Evolutionary conservation across 2,329 filamentous ascomycete genomes (phyloP).

Genomic region (Diaporthe caulivora): DNA sequence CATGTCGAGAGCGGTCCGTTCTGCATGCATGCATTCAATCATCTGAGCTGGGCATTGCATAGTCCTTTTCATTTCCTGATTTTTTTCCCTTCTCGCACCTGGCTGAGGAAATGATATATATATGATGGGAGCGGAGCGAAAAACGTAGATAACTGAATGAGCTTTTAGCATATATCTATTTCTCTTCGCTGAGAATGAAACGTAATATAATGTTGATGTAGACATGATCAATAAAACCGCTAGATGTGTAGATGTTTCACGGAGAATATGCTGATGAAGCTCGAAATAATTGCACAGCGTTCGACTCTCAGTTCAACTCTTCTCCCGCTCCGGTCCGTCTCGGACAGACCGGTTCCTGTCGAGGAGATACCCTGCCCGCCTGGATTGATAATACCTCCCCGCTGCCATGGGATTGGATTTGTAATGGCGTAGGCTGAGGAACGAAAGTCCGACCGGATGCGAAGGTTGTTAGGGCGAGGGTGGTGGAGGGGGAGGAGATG

Average conservation of each 20-base stretch:
- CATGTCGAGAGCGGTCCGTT: background rate
- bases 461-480: background rate
- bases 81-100: background rate
- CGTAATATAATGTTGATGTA: background rate
- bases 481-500: no score
- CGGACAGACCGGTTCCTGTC: no score
- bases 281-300: no score
- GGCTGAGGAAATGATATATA: background rate
- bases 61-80: no score
- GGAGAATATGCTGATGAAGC: background rate
- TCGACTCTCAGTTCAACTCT: no score
- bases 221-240: no score
- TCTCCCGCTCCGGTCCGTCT: background rate
- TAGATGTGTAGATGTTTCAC: no score
- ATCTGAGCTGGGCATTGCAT: conserved; percentile 17
- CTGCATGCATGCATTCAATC: background rate
- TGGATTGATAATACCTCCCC: background rate
- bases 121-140: conserved; percentile 4
- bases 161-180: background rate
- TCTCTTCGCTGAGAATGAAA: conserved; percentile 7
- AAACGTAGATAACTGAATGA: background rate
- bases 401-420: background rate
- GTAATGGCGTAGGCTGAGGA: background rate
- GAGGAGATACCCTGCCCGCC: no score
- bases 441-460: background rate